Percentiles rank a stretch among this genome's conserved stretches.
Evolutionary conservation across 2,329 filamentous ascomycete genomes (phyloP).

Genomic region (Paracoccidioides brasiliensis): DNA sequence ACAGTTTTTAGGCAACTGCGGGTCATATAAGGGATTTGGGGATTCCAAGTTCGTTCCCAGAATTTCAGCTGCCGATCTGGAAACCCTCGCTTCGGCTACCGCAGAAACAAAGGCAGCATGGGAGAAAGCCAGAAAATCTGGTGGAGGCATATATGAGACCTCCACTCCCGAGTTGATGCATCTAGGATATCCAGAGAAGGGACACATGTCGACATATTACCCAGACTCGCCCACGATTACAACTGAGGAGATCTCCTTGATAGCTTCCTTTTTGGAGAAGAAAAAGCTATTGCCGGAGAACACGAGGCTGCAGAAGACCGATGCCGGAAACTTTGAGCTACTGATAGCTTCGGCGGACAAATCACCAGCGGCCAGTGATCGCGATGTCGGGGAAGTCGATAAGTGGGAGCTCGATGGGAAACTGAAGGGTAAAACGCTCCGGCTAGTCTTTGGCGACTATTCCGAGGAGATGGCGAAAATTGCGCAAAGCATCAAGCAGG

Average conservation of each 20-base stretch:
- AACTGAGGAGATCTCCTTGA: slow-evolving; percentile 57
- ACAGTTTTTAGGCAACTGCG: slow-evolving; percentile 66
- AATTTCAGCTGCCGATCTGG: slow-evolving; percentile 50
- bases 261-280: slow-evolving; percentile 60
- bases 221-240: slow-evolving; percentile 62
- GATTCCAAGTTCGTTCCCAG: slow-evolving; percentile 74
- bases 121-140: slow-evolving; percentile 44
- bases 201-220: slow-evolving; percentile 73
- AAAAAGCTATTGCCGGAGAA: slow-evolving; percentile 62
- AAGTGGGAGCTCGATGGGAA: slow-evolving; percentile 48
- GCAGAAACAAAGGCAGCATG: slow-evolving; percentile 52
- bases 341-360: slow-evolving; percentile 58
- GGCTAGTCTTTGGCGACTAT: slow-evolving; percentile 63
- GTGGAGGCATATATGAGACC: slow-evolving; percentile 58
- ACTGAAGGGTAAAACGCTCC: slow-evolving; percentile 54
- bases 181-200: slow-evolving; percentile 59
- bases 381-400: slow-evolving; percentile 55
- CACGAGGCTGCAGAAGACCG: slow-evolving; percentile 57
- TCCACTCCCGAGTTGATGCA: slow-evolving; percentile 54
- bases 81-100: slow-evolving; percentile 47
- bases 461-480: slow-evolving; percentile 57
- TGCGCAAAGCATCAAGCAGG: slow-evolving; percentile 51
- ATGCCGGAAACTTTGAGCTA: slow-evolving; percentile 53
- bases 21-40: slow-evolving; percentile 81
- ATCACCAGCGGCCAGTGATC: slow-evolving; percentile 46